Percentiles rank a stretch among this genome's conserved stretches.
phyloP scores from a whole-genome alignment of 2,329 filamentous ascomycete genomes.

The Aspergillus sp. region DNA sequence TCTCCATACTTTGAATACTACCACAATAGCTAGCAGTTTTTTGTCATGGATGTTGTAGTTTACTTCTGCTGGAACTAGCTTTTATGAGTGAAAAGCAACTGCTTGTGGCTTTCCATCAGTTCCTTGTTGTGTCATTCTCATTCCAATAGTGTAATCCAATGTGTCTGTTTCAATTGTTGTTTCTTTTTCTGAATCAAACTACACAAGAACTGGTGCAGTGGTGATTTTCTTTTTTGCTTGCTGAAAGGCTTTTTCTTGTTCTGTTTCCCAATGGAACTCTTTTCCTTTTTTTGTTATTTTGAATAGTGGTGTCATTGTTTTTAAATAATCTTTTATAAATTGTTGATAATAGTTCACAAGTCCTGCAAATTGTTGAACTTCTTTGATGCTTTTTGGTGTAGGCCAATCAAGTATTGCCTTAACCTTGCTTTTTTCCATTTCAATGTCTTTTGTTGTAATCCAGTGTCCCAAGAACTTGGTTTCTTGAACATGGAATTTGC shows the following conservation, averaged over 20 bases:
- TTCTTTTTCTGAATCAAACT: not conserved
- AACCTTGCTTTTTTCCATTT: no score
- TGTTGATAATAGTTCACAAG: not conserved
- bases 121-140: not conserved
- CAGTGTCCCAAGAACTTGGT: no score
- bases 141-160: not conserved
- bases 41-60: no score
- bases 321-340: not conserved
- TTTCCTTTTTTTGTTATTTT: no score
- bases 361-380: not conserved
- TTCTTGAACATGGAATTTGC: not conserved
- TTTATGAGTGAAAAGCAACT: not conserved
- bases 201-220: not conserved
- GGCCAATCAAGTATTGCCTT: no score
- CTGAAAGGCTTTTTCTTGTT: not conserved
- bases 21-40: no score
- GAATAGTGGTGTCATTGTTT: not conserved
- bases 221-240: not conserved
- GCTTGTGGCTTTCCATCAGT: not conserved
- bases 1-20: not conserved
- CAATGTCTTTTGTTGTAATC: no score
- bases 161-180: no score
- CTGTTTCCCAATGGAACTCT: not conserved
- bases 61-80: not conserved
- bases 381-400: no score